Evolutionary conservation across 2,329 filamentous ascomycete species (phyloP), one percentile per base, ranked within the genome.

Genomic region (Fusarium annulatum): DNA sequence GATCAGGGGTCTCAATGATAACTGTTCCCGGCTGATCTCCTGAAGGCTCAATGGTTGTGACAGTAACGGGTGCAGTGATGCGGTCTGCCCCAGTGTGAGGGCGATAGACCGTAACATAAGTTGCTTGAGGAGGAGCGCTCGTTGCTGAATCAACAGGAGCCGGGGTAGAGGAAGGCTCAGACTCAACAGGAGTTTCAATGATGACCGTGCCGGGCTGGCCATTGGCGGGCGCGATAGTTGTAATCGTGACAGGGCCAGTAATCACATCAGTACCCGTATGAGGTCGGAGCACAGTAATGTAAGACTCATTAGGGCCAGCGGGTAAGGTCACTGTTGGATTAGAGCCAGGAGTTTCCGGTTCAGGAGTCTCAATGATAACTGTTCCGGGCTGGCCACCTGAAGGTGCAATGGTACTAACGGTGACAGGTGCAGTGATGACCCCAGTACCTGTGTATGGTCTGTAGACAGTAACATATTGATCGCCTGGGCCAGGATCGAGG

Each of bases 31-130:
- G 70, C 33, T 71, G 66, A 1, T 38, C 66, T 12, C 55, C 71
- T 30, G 38, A 52, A 15, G 71, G 66, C 9, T 56, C 62, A 9
- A 73, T 67, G 4, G 61, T 73, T 4, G 61, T 67, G 18, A 73
- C 45, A 5, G 61, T 73, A 3, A 71, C 30, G 8, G 62, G 61
- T 2, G 61, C 55, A 5, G 71, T 73, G 9, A 73, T 71, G 15
- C 45, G 38, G 6, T 64, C 71, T 8, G 55, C 7, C 3, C 70
- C 70, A 5, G 52, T 71, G 12, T 73, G 71, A 38, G 70, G 61
- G 7, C 61, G 70, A 45, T 73, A 73, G 3, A 73, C 52, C 12
- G 70, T 73, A 26, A 73, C 48, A 28, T 73, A 73, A 26, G 66
- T 53, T n/a, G 59, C 33, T 36, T 45, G 59, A 38, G 42, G 41